Conservation (phyloP, 768 basidiomycete species). For the Tephrocybe rancida region DNA sequence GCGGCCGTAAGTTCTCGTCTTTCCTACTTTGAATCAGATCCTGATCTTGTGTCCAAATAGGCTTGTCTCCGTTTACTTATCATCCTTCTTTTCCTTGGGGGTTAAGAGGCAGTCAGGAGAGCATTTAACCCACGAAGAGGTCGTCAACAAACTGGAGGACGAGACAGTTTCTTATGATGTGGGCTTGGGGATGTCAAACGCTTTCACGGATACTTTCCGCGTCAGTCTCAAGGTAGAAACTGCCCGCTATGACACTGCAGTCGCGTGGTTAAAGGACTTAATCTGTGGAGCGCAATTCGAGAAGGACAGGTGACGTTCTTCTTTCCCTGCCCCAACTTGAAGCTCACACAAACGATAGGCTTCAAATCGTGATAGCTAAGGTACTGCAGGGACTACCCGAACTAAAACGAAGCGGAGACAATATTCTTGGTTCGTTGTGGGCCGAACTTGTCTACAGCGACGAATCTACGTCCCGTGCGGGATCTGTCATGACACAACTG, state of each 20-base stretch:
- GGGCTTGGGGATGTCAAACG: constrained; percentile 59
- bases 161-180: constrained; percentile 89
- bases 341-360: constrained; percentile 39
- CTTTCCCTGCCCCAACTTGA: neutral
- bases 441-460: constrained; percentile 66
- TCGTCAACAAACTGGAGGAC: constrained; percentile 87
- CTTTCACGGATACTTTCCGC: constrained; percentile 76
- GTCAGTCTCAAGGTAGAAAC: constrained; percentile 86
- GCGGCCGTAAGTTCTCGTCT: constrained; percentile 58
- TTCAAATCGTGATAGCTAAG: constrained; percentile 86
- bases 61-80: constrained; percentile 76
- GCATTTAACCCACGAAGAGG: constrained; percentile 81
- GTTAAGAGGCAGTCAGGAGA: constrained; percentile 72
- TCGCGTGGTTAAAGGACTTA: constrained; percentile 86
- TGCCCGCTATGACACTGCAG: constrained; percentile 74
- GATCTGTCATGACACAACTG: constrained; percentile 69
- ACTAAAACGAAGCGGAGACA: constrained; percentile 86
- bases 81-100: constrained; percentile 88
- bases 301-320: constrained; percentile 62
- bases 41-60: constrained; percentile 37
- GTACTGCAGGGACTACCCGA: constrained; percentile 89
- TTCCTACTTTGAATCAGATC: neutral
- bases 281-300: constrained; percentile 77
- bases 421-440: constrained; percentile 75
- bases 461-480: constrained; percentile 68